These are phyloP conservation scores for Lecanicillium sp. DNA, from an alignment of 2,329 filamentous ascomycete species.

Conservation along the genomic window DNA sequence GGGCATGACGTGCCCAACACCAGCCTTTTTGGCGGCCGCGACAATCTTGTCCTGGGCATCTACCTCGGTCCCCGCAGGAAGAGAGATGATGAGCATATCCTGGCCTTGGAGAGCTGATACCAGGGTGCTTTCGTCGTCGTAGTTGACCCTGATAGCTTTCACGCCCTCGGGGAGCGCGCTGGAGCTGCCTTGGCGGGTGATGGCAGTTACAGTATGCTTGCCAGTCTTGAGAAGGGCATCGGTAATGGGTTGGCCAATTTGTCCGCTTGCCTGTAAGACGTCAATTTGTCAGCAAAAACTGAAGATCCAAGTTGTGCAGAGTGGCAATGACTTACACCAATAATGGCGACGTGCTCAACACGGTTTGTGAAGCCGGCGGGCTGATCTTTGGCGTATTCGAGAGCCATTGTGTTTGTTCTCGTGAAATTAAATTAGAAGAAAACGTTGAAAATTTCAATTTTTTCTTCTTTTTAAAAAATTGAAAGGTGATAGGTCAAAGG, in stretches of 20 bases:
- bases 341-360: constrained; percentile 31
- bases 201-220: constrained; percentile 43
- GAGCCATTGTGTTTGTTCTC: not conserved
- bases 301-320: too few relatives aligned
- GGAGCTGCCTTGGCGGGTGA: constrained; percentile 37
- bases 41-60: constrained; percentile 37
- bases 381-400: constrained; percentile 16
- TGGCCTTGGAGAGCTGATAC: constrained; percentile 41
- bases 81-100: constrained; percentile 45
- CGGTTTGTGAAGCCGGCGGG: constrained; percentile 19
- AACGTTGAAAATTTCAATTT: too few relatives aligned
- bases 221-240: constrained; percentile 36
- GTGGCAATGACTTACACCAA: constrained; percentile 24
- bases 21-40: constrained; percentile 40
- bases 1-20: constrained; percentile 43
- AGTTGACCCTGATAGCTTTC: constrained; percentile 31
- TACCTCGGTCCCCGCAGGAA: constrained; percentile 28
- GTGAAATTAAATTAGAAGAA: too few relatives aligned
- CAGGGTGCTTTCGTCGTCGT: constrained; percentile 32
- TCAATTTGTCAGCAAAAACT: too few relatives aligned
- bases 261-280: constrained; percentile 26
- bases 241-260: constrained; percentile 31
- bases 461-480: too few relatives aligned
- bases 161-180: constrained; percentile 35
- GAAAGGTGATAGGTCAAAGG: too few relatives aligned